A percentile compares a stretch with the other conserved stretches of the same genome.
Conservation (phyloP, 1,284 basidiomycete species). For the Apiotrichum akiyoshidainum region DNA sequence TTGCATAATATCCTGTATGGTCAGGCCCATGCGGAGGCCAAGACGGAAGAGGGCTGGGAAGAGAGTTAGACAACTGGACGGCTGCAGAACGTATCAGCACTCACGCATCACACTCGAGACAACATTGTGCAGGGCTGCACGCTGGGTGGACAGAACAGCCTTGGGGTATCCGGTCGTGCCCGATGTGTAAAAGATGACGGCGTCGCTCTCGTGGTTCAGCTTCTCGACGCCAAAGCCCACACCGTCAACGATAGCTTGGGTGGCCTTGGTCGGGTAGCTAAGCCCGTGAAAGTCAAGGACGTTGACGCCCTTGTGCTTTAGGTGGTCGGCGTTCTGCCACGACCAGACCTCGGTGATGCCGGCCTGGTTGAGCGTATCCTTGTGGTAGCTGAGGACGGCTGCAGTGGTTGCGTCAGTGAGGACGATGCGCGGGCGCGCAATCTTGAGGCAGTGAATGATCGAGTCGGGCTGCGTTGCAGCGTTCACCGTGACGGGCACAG, state of each 20-base stretch:
- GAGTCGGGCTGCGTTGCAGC: conserved; percentile 25
- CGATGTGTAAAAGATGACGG: conserved; percentile 34
- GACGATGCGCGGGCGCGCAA: conserved; percentile 29
- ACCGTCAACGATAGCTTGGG: not conserved
- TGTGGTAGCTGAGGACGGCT: conserved; percentile 2
- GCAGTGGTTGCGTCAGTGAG: conserved; percentile 32
- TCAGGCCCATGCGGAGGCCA: conserved; percentile 31
- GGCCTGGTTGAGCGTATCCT: not conserved
- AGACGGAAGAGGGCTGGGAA: conserved; percentile 31
- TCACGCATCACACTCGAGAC: conserved; percentile 34
- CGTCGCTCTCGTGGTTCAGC: conserved; percentile 37
- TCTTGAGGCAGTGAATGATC: conserved; percentile 29
- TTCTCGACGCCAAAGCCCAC: conserved; percentile 18
- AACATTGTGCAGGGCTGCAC: conserved; percentile 40
- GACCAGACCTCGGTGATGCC: conserved; percentile 7
- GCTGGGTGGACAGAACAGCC: conserved; percentile 40
- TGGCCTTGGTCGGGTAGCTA: not conserved
- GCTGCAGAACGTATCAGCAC: not conserved
- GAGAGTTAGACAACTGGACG: not conserved
- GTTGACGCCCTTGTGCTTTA: conserved; percentile 7
- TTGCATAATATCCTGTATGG: conserved; percentile 31
- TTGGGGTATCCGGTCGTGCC: too few species aligned
- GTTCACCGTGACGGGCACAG: conserved; percentile 39
- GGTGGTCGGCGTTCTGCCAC: conserved; percentile 12
- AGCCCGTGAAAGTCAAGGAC: conserved; percentile 7